Percentiles rank a stretch among this genome's conserved stretches.
Conservation (phyloP, 108 stramenopile species). For the Licmophora abbreviata region DNA sequence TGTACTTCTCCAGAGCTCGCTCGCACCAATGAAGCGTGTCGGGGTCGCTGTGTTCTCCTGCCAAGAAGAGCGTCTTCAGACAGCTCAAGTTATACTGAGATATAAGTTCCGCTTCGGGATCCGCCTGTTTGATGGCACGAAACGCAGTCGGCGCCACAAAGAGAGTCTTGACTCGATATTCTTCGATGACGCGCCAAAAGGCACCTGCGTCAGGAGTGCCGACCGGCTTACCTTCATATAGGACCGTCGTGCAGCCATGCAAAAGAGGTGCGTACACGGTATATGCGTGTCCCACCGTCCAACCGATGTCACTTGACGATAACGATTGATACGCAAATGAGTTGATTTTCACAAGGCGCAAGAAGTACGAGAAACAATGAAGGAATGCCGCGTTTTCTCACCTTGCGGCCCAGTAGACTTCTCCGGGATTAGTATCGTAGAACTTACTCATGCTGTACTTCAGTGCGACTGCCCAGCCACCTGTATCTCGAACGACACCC, state of each 20-base stretch:
- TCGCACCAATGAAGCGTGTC: constrained; percentile 62
- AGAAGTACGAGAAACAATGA: no score
- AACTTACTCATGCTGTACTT: constrained; percentile 57
- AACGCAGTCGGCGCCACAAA: constrained; percentile 80
- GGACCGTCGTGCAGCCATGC: constrained; percentile 53
- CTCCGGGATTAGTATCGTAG: constrained; percentile 47
- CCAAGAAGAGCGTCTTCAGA: constrained; percentile 44
- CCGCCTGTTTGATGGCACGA: constrained; percentile 62
- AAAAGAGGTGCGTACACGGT: constrained; percentile 67
- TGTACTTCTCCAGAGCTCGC: constrained; percentile 17
- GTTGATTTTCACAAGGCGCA: no score
- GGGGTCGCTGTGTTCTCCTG: constrained; percentile 70
- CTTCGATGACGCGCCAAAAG: constrained; percentile 63
- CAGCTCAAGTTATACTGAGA: constrained; percentile 35
- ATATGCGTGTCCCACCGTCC: constrained; percentile 73
- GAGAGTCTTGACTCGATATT: constrained; percentile 48
- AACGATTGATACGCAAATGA: no score
- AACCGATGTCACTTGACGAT: constrained; percentile 49
- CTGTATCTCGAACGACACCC: constrained; percentile 67
- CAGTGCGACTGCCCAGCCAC: constrained; percentile 50
- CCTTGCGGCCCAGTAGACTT: constrained; percentile 70
- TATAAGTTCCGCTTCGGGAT: constrained; percentile 25
- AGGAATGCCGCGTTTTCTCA: no score
- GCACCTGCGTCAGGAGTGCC: constrained; percentile 71
- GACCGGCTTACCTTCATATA: constrained; percentile 82